Evolutionary conservation across 1,284 basidiomycete species (phyloP).

Genomic region (Trichosporon sp.): DNA sequence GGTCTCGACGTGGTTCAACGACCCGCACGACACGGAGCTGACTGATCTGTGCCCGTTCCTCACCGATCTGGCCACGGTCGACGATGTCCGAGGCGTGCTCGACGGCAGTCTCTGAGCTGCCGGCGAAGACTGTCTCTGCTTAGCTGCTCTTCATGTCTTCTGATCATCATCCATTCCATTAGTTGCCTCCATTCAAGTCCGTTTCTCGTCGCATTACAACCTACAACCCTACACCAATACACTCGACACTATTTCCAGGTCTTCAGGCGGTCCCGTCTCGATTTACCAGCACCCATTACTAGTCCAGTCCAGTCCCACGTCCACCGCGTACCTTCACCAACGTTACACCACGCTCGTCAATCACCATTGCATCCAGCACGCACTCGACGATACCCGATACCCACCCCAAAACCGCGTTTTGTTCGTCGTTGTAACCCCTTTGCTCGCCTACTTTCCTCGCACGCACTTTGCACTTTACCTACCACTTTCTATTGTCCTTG

Average conservation of each 20-base stretch:
- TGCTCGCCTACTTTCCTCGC: background rate
- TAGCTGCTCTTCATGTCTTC: too few relatives aligned
- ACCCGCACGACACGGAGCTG: constrained; percentile 93
- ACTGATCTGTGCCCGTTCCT: constrained; percentile 93
- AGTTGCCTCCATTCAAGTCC: background rate
- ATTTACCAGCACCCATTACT: background rate
- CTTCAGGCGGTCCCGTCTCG: background rate
- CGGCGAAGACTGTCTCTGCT: too few relatives aligned
- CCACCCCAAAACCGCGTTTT: constrained; percentile 5
- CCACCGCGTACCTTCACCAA: too few relatives aligned
- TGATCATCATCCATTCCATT: background rate
- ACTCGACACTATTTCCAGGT: background rate
- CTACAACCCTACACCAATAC: background rate
- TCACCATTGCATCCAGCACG: constrained; percentile 16
- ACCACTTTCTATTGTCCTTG: too few relatives aligned
- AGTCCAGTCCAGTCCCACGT: too few relatives aligned
- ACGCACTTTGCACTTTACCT: background rate
- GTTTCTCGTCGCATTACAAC: background rate
- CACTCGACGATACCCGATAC: constrained; percentile 14
- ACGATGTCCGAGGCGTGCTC: constrained; percentile 87
- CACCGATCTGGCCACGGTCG: constrained; percentile 73
- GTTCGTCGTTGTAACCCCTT: constrained; percentile 3
- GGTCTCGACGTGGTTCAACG: constrained; percentile 99
- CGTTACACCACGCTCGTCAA: background rate
- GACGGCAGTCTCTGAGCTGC: constrained; percentile 51